Conservation (phyloP, 2,329 filamentous ascomycete genomes). For the Fusarium sp. region DNA sequence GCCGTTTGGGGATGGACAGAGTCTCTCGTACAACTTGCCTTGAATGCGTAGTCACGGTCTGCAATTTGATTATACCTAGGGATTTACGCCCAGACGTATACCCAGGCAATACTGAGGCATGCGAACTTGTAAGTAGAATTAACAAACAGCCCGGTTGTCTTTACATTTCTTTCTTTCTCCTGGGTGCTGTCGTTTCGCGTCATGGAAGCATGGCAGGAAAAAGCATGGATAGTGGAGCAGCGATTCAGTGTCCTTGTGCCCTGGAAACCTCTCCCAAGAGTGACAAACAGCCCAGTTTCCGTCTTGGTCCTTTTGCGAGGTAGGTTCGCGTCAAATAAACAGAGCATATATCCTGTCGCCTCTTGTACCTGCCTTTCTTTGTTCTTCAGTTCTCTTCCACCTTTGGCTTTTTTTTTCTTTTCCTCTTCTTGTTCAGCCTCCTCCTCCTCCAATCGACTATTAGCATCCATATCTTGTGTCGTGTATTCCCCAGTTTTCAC, state of each 20-base stretch:
- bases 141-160: too few species aligned
- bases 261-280: constrained; percentile 15
- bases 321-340: background rate
- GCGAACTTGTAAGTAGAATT: too few species aligned
- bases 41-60: background rate
- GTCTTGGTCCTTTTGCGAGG: background rate
- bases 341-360: background rate
- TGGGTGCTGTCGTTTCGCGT: background rate
- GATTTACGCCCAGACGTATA: too few species aligned
- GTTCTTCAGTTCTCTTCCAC: background rate
- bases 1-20: too few species aligned
- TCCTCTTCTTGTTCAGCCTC: background rate
- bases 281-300: background rate
- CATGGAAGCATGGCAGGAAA: background rate
- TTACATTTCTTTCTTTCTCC: background rate
- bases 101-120: too few species aligned
- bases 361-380: background rate
- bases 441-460: background rate
- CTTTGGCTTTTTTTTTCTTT: background rate
- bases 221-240: constrained; percentile 14
- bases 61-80: too few species aligned
- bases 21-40: too few species aligned
- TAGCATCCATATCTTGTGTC: constrained; percentile 2
- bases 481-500: background rate
- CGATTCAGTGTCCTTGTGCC: constrained; percentile 16